Percentiles rank a stretch among this genome's conserved stretches.
Conservation (phyloP, 345 rosid genomes). For the Corchorus capsularis region DNA sequence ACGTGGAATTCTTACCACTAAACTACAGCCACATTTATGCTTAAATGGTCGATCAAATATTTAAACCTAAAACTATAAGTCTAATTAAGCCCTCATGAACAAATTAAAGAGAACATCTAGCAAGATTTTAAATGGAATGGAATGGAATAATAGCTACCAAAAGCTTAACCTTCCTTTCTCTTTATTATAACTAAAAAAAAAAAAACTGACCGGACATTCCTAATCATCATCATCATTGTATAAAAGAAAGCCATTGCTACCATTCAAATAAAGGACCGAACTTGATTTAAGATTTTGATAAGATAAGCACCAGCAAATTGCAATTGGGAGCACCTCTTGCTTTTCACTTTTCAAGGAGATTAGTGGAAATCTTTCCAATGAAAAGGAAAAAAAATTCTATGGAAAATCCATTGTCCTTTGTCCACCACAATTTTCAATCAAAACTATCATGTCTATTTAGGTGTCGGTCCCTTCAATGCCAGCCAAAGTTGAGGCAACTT, state of each 20-base stretch:
- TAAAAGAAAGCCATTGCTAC: conserved; percentile 31
- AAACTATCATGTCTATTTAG: conserved; percentile 24
- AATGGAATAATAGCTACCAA: no score
- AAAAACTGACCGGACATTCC: no score
- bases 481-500: conserved; percentile 28
- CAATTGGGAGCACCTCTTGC: neutral
- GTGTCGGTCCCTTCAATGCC: conserved; percentile 20
- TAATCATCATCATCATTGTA: conserved; percentile 27
- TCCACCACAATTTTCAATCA: conserved; percentile 16
- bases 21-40: conserved; percentile 28
- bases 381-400: neutral
- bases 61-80: no score
- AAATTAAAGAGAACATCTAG: no score
- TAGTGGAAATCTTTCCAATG: conserved; percentile 14
- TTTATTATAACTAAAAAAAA: no score
- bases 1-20: no score
- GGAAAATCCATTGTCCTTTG: neutral
- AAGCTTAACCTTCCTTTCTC: no score
- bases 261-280: conserved; percentile 25
- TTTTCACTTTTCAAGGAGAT: neutral
- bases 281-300: conserved; percentile 10
- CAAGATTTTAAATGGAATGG: no score
- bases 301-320: conserved; percentile 13
- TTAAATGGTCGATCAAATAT: no score
- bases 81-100: no score